Base-by-base conservation (phyloP, 140 eudicot species). In the Ambrosia hybrid region DNA sequence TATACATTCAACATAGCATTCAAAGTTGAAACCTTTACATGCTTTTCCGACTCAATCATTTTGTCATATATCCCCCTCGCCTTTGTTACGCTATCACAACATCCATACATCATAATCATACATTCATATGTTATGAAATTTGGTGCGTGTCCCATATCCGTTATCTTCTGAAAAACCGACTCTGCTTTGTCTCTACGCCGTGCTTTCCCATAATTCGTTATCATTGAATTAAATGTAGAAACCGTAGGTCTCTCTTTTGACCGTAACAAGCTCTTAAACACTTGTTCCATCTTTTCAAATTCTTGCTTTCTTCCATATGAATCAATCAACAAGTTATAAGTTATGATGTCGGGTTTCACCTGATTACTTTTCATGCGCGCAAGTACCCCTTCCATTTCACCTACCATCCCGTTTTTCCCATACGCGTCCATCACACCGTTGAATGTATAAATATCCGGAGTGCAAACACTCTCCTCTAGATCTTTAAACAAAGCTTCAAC, bases 351-450 rank as follows among this genome's bases (percentile, higher is more conserved):
- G 3, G 99, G 99, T 76, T 80, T 94, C 17, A 87, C 70, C 79
- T 86, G 88, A 36, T 78, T 76, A 78, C 88, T 86, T 83, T 85
- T 94, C 96, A 91, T 86, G 5, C 90, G 92, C 6, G 95, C 0
- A 60, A 94, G 92, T 33, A 88, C 82, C 8, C 69, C 43, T 82
- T 94, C 99, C 99, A 94, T 90, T 79, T 90, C 97, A 71, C 74
- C 69, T 51, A 94, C 84, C 99, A 90, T 88, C 75, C 97, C 99
- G 4, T 86, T 83, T 73, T 94, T 94, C 43, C 99, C 97, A 63
- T 94, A 94, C 14, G 90, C 99, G 80, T 91, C 99, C 97, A 91
- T 90, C 56, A 94, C 87, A 6, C 97, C 97, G 16, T 94, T 94
- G 68, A 86, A 90, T 2, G 99, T 94, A 85, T 83, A 94, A 48